Evolutionary conservation across 306 rosid species (phyloP).

Genomic region (Gillenia trifoliata): DNA sequence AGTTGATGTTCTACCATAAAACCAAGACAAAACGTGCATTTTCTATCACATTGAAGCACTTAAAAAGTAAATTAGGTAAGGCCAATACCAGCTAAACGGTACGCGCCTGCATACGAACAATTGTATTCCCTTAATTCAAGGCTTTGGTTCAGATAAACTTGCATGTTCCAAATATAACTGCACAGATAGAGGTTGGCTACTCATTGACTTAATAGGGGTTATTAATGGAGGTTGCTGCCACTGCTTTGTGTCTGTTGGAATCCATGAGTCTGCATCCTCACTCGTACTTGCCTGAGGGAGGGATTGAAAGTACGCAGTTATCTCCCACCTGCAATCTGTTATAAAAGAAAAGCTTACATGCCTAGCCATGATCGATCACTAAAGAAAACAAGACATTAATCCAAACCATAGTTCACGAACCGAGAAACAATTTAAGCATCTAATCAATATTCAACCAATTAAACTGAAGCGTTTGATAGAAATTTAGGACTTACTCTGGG

Average conservation of each 20-base stretch:
- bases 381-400: not conserved
- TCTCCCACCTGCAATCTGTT: conserved; percentile 80
- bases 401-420: conserved; percentile 10
- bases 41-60: no score
- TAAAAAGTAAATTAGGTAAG: no score
- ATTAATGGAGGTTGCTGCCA: conserved; percentile 80
- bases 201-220: conserved; percentile 68
- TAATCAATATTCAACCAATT: not conserved
- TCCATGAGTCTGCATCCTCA: conserved; percentile 64
- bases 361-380: not conserved
- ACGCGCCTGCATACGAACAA: not conserved
- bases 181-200: conserved; percentile 56
- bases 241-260: conserved; percentile 71
- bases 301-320: conserved; percentile 59
- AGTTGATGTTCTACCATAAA: no score
- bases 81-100: not conserved
- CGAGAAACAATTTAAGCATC: conserved; percentile 3
- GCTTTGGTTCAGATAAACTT: conserved; percentile 43
- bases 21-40: no score
- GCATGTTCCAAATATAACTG: conserved; percentile 91
- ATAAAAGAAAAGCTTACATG: not conserved
- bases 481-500: conserved; percentile 39
- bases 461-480: conserved; percentile 16
- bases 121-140: conserved; percentile 21
- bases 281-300: conserved; percentile 52